Evolutionary conservation across 116 monocot species (phyloP), one percentile per base, ranked within the genome.

Genomic region (Trichopus zeylanicus): DNA sequence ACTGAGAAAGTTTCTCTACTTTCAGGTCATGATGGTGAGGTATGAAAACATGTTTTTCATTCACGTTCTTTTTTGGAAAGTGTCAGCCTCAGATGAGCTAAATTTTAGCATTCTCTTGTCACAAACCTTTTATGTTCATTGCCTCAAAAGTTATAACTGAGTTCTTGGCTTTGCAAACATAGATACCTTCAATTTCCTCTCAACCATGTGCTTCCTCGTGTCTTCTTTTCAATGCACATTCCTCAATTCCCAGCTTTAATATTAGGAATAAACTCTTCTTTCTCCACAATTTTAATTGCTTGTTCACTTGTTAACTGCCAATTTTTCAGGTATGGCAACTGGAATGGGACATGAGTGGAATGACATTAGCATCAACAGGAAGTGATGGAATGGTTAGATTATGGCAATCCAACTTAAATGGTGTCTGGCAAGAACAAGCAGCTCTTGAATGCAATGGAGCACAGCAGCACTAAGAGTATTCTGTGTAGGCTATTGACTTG

Each of bases 341-440:
- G 71, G 94, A 89, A 12, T 95, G 89, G 94, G 94, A 95, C 72
- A 83, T 86, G 78, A 78, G 94, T 46, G 94, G 94, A 5, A 89
- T 84, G 86, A 95, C 94, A 29, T 67, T 95, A 65, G 89, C 86
- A 52, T 95, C 94, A 26, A 86, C 86, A 7, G 86, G 90, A 27
- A 70, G 30, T 33, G 94, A 95, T 69, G 78, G 78, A 24, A 81
- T 79, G 75, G 81, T 95, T 62, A 74, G 81, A 37, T 60, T 95
- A 61, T 95, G 94, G 94, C 94, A 95, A 51, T 83, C 83, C 19
- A 89, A 95, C 72, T 74, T 89, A 56, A 89, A 89, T 57, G 90
- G 94, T 9, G 77, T 86, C 10, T 95, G 94, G 90, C 86, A 86
- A 63, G 86, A 95, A 59, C 81, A 89, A 20, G 81, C 90, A 66